Conservation (phyloP, 768 basidiomycete genomes). For the Rhizopogon roseolus region DNA sequence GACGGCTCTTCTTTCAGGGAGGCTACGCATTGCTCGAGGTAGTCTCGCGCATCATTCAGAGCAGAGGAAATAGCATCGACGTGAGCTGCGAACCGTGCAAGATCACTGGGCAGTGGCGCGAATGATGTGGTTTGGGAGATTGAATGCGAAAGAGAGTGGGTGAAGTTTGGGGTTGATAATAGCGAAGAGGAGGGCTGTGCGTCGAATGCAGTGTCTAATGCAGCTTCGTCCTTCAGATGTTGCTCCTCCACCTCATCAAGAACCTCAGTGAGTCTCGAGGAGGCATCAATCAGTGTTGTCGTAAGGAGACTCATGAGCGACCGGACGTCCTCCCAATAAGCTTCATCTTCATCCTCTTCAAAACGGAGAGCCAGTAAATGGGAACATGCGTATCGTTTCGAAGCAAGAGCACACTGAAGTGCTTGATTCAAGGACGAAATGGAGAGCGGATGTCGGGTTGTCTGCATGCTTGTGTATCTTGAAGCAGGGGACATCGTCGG, state of each 20-base stretch:
- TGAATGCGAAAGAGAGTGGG: constrained; percentile 10
- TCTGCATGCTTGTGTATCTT: constrained; percentile 58
- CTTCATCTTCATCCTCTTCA: constrained; percentile 63
- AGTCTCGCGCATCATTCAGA: constrained; percentile 64
- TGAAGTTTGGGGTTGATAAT: constrained; percentile 12
- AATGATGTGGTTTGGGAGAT: constrained; percentile 38
- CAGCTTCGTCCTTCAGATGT: constrained; percentile 47
- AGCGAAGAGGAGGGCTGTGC: constrained; percentile 12
- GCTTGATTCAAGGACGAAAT: constrained; percentile 56
- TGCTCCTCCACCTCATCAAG: constrained; percentile 53
- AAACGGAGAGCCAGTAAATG: constrained; percentile 80
- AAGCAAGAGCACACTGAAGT: constrained; percentile 61
- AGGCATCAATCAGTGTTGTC: constrained; percentile 60
- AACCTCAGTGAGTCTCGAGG: constrained; percentile 56
- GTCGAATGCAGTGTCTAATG: constrained; percentile 15
- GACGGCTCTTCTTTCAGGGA: constrained; percentile 42
- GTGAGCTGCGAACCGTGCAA: constrained; percentile 69
- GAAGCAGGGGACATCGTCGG: constrained; percentile 43
- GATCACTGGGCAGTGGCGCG: constrained; percentile 68
- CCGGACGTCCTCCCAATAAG: constrained; percentile 83
- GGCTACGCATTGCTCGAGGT: constrained; percentile 59
- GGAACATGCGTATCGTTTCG: constrained; percentile 74
- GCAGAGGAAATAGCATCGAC: constrained; percentile 66
- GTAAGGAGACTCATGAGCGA: constrained; percentile 70
- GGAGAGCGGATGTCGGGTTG: constrained; percentile 61